Percentiles rank a stretch among this genome's conserved stretches.
Conservation (phyloP, 75 land plant genomes). For the Azolla pinnata region DNA sequence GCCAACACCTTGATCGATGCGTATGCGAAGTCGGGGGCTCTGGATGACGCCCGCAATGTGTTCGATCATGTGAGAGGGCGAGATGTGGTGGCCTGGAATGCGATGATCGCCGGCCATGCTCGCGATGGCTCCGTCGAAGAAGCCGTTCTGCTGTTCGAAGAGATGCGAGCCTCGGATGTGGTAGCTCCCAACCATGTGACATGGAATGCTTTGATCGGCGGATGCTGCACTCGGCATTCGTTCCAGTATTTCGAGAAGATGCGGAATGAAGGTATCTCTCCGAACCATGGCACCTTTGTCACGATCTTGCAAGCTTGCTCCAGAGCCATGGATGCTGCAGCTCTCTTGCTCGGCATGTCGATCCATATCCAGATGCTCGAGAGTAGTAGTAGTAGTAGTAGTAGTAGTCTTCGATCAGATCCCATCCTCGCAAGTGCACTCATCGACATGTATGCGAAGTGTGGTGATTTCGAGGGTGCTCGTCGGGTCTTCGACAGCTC, state of each 20-base stretch:
- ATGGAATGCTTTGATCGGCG: slow-evolving; percentile 3
- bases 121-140: slow-evolving; percentile 17
- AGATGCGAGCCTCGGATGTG: slow-evolving; percentile 15
- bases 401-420: background rate
- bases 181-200: slow-evolving; percentile 19
- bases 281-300: background rate
- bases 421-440: background rate
- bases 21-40: slow-evolving; percentile 26
- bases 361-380: background rate
- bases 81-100: slow-evolving; percentile 26
- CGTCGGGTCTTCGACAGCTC: background rate
- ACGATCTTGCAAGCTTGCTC: background rate
- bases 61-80: slow-evolving; percentile 10
- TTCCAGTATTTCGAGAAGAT: background rate
- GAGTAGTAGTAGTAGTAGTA: too few species aligned
- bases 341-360: background rate
- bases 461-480: background rate
- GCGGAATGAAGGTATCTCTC: background rate
- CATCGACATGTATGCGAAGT: background rate
- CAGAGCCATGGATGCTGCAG: too few species aligned
- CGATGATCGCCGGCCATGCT: slow-evolving; percentile 23
- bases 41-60: slow-evolving; percentile 10
- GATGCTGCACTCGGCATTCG: background rate
- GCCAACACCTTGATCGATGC: slow-evolving; percentile 9
- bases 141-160: slow-evolving; percentile 15